Conservation (phyloP, 1,284 basidiomycete species). For the Schizophyllum amplum region DNA sequence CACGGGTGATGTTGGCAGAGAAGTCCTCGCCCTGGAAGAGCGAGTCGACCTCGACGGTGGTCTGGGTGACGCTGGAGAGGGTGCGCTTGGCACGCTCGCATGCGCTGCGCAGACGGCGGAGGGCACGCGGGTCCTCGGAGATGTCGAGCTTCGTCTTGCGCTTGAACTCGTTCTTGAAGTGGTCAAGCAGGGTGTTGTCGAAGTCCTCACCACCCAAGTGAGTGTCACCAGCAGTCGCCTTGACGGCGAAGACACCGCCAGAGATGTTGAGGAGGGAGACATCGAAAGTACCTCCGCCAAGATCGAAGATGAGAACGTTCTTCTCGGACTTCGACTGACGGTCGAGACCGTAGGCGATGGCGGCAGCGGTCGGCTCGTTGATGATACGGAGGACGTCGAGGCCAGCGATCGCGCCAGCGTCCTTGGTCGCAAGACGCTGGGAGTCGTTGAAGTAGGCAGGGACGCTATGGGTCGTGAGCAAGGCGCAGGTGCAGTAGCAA, state of each 20-base stretch:
- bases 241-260: slow-evolving; percentile 95
- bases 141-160: slow-evolving; percentile 96
- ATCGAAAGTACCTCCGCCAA: slow-evolving; percentile 99
- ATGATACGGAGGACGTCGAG: slow-evolving; percentile 97
- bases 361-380: slow-evolving; percentile 94
- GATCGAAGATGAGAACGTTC: slow-evolving; percentile 99
- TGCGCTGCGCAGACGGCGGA: slow-evolving; percentile 90
- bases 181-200: slow-evolving; percentile 94
- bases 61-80: slow-evolving; percentile 95
- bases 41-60: slow-evolving; percentile 98
- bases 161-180: slow-evolving; percentile 99
- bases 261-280: slow-evolving; percentile 95
- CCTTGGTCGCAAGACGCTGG: slow-evolving; percentile 92
- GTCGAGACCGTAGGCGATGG: slow-evolving; percentile 91
- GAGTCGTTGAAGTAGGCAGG: slow-evolving; percentile 99
- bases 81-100: slow-evolving; percentile 99
- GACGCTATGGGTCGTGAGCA: slow-evolving; percentile 40
- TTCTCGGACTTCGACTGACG: slow-evolving; percentile 88
- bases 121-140: slow-evolving; percentile 90
- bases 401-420: slow-evolving; percentile 88
- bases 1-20: slow-evolving; percentile 94
- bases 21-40: slow-evolving; percentile 96
- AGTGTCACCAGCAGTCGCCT: slow-evolving; percentile 97
- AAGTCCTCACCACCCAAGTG: slow-evolving; percentile 98
- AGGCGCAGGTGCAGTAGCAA: slow-evolving; percentile 3